phyloP scores from a whole-genome alignment of 2,329 filamentous ascomycete species.

The Nemania sp. region DNA sequence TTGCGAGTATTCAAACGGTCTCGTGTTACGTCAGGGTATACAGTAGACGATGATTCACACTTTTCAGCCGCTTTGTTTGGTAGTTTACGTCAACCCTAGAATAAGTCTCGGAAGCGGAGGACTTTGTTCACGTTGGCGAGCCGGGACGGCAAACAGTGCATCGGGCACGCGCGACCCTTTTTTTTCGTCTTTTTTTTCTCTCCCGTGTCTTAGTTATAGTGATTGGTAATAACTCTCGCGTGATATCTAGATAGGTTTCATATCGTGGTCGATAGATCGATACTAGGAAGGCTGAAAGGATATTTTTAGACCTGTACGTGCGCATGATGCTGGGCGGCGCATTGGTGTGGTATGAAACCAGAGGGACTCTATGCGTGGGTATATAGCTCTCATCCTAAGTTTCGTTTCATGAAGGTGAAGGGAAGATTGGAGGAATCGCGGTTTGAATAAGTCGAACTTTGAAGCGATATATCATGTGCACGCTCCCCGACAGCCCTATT shows the following conservation, averaged over 20 bases:
- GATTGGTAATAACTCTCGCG: neutral
- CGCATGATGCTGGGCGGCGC: conserved; percentile 23
- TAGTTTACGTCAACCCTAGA: neutral
- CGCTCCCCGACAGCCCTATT: neutral
- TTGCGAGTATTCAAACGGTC: neutral
- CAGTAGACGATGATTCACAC: neutral
- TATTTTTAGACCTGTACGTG: conserved; percentile 34
- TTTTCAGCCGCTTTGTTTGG: neutral
- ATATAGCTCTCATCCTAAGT: conserved; percentile 2
- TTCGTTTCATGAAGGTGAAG: neutral
- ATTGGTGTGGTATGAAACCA: conserved; percentile 23
- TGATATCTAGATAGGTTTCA: neutral
- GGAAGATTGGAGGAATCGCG: neutral
- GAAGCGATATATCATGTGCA: neutral
- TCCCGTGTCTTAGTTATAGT: neutral
- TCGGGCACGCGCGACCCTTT: neutral
- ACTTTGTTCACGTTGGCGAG: neutral
- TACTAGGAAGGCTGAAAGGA: conserved; percentile 13
- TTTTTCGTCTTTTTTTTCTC: neutral
- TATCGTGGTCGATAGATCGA: neutral
- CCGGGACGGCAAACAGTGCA: neutral
- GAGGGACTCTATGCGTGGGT: neutral
- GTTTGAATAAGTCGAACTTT: neutral
- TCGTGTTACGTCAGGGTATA: neutral
- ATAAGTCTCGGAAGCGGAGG: neutral